Base-by-base conservation (phyloP, 345 rosid genomes). In the Garcia nutans region DNA sequence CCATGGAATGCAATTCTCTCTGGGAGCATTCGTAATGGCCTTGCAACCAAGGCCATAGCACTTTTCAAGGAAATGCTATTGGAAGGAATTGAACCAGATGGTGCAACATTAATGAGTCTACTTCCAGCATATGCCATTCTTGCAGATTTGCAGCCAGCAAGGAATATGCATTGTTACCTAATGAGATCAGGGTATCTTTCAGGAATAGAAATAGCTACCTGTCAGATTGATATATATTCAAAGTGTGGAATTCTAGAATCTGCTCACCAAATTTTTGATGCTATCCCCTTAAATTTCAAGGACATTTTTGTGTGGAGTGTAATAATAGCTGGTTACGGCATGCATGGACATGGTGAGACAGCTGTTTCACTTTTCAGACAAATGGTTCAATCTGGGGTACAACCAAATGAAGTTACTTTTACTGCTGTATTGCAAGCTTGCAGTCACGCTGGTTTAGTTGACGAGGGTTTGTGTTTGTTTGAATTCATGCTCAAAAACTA, bases 1-100 rank as follows among this genome's bases (percentile, higher is more conserved):
- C 92, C 88, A 50, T 92, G 98, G 92, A 92, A 89, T 78, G 96
- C 98, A 5, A 75, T 92, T 68, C 85, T 90, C 8, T 80, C 98
- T 15, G 88, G 92, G 50, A 89, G 82, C 82, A 75, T 77, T 73
- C 88, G 79, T 72, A 89, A 87, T 56, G 83, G 77, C 49, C 85
- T 84, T 61, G 78, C 77, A 68, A 79, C 82, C 20, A 84, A 84
- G 19, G 92, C 91, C 3, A 66, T 89, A 24, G 44, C 70, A 64
- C 78, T 87, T 61, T 90, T 89, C 78, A 90, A 81, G 78, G 62
- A 79, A 78, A 90, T 89, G 90, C 84, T 72, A 42, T 1, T 47
- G 11, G 82, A 87, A 83, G 85, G 73, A 70, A 80, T 90, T 55
- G 83, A 87, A 49, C 80, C 88, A 10, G 76, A 87, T 68, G 79